Conservation (phyloP, 257 asterid genomes). For the Asclepias syriaca region DNA sequence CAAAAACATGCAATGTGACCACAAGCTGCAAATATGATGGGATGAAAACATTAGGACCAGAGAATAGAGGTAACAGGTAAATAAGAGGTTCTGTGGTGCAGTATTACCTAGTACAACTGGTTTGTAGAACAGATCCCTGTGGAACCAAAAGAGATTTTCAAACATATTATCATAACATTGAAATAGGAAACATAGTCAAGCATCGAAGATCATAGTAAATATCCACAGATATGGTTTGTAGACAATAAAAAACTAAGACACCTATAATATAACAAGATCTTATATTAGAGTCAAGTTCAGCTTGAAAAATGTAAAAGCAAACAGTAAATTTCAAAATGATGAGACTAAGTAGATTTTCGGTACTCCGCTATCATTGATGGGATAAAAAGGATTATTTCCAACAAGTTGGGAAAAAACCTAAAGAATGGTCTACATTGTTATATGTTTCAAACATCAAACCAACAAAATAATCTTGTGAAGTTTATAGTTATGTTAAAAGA, state of each 20-base stretch:
- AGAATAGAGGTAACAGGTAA: neutral
- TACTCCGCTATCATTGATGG: neutral
- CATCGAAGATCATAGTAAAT: neutral
- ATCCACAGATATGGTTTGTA: neutral
- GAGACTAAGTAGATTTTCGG: neutral
- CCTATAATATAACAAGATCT: neutral
- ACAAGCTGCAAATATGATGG: slow-evolving; percentile 40
- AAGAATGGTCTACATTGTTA: neutral
- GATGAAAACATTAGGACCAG: neutral
- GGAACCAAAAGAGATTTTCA: slow-evolving; percentile 12
- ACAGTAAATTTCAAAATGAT: neutral
- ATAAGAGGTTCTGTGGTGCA: neutral
- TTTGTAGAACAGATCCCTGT: slow-evolving; percentile 66
- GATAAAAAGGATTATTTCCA: neutral
- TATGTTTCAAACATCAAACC: neutral
- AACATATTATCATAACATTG: neutral
- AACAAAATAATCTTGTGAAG: neutral
- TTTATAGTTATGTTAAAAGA: neutral
- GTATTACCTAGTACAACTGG: slow-evolving; percentile 61
- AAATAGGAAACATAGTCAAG: neutral
- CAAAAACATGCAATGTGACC: slow-evolving; percentile 74
- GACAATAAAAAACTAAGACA: neutral
- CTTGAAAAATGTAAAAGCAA: neutral
- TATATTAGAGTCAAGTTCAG: neutral
- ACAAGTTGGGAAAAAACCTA: no score